These are phyloP conservation scores for Pythium scleroteichum DNA, from an alignment of 352 stramenopile species.

Conservation along the genomic window DNA sequence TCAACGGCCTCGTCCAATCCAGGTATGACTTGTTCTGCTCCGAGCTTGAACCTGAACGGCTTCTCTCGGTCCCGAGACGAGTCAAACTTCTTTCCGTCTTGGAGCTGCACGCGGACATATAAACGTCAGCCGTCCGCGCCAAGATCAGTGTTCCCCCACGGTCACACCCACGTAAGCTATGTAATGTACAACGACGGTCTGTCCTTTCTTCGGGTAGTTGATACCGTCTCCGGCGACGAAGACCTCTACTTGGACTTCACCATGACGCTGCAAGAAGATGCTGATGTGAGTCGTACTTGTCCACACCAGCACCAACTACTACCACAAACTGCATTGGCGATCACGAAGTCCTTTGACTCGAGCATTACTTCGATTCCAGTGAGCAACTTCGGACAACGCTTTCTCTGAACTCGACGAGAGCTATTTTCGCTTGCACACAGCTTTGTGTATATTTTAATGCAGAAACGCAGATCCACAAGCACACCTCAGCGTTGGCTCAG, in stretches of 20 bases:
- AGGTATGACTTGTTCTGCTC: slow-evolving; percentile 87
- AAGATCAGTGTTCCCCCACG: too few relatives aligned
- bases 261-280: slow-evolving; percentile 49
- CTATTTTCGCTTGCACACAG: slow-evolving; percentile 8
- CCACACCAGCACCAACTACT: background rate
- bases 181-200: slow-evolving; percentile 89
- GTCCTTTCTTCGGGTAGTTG: slow-evolving; percentile 88
- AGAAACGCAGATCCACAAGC: too few relatives aligned
- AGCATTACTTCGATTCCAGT: slow-evolving; percentile 28
- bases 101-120: slow-evolving; percentile 35
- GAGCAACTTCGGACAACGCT: background rate
- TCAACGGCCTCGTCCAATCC: slow-evolving; percentile 84
- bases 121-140: background rate
- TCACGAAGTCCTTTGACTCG: slow-evolving; percentile 61
- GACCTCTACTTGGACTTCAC: slow-evolving; percentile 87
- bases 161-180: slow-evolving; percentile 68
- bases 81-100: slow-evolving; percentile 77
- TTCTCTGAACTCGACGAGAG: background rate
- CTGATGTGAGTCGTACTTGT: too few relatives aligned
- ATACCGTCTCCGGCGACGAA: slow-evolving; percentile 89
- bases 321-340: slow-evolving; percentile 45
- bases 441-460: too few relatives aligned
- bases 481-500: slow-evolving; percentile 1
- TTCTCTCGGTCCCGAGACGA: slow-evolving; percentile 78
- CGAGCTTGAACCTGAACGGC: slow-evolving; percentile 90